Percentiles rank a stretch among this genome's conserved stretches.
phyloP scores from a whole-genome alignment of 1,284 basidiomycete genomes.

The Grifola frondosa region DNA sequence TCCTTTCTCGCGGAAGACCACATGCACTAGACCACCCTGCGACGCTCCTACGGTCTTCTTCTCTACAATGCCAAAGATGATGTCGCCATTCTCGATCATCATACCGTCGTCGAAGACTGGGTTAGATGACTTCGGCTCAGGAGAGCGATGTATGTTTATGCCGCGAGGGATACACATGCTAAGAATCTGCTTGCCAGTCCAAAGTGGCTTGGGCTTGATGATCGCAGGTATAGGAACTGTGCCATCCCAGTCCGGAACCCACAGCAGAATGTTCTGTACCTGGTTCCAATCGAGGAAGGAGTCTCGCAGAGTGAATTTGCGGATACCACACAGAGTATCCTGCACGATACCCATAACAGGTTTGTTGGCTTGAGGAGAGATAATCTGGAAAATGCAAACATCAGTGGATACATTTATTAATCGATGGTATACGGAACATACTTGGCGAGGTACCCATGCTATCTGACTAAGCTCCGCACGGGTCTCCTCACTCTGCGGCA shows the following conservation, averaged over 20 bases:
- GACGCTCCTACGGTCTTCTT: slow-evolving; percentile 98
- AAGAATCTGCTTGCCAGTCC: slow-evolving; percentile 98
- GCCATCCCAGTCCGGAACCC: slow-evolving; percentile 98
- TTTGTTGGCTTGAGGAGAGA: slow-evolving; percentile 99
- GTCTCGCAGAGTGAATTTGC: slow-evolving; percentile 96
- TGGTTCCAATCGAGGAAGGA: slow-evolving; percentile 91
- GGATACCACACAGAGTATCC: slow-evolving; percentile 96
- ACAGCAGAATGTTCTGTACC: slow-evolving; percentile 96
- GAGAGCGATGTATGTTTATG: slow-evolving; percentile 87
- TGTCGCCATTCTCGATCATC: slow-evolving; percentile 95
- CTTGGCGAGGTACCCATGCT: slow-evolving; percentile 98
- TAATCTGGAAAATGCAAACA: slow-evolving; percentile 62
- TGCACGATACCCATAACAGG: slow-evolving; percentile 99
- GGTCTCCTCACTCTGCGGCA: slow-evolving; percentile 99
- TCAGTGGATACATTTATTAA: background rate
- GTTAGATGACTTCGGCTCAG: slow-evolving; percentile 79
- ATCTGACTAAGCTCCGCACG: slow-evolving; percentile 97
- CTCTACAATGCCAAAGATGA: slow-evolving; percentile 94
- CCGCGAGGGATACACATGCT: slow-evolving; percentile 93
- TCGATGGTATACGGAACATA: slow-evolving; percentile 32
- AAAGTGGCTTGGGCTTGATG: slow-evolving; percentile 94
- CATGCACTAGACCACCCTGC: slow-evolving; percentile 93
- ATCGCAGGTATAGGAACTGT: slow-evolving; percentile 90
- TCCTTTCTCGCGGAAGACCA: slow-evolving; percentile 97
- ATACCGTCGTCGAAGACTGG: slow-evolving; percentile 93